Evolutionary conservation across 1,284 basidiomycete genomes (phyloP).

Genomic region (Ganoderma lingzhi): DNA sequence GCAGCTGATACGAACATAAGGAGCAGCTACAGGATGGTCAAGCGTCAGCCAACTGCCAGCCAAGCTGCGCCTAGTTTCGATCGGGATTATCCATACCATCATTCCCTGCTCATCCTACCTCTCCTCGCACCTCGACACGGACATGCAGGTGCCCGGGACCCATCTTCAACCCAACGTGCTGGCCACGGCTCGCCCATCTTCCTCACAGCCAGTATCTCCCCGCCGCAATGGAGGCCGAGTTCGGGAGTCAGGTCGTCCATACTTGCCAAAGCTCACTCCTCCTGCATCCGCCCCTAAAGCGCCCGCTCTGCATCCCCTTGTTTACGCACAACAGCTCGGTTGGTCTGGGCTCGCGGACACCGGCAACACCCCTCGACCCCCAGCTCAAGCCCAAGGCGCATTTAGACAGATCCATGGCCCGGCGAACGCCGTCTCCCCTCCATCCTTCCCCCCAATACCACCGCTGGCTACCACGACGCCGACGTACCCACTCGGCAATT

Average conservation of each 20-base stretch:
- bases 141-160: constrained; percentile 8
- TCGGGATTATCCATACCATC: not conserved
- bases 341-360: constrained; percentile 9
- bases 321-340: constrained; percentile 16
- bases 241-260: not conserved
- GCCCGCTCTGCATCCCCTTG: constrained; percentile 9
- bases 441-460: not conserved
- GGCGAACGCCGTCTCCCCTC: not conserved
- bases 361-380: not conserved
- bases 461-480: not conserved
- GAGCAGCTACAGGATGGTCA: not conserved
- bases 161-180: constrained; percentile 8
- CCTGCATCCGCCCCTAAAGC: not conserved
- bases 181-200: constrained; percentile 2
- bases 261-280: not conserved
- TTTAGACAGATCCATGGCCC: not conserved
- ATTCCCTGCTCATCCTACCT: not conserved
- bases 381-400: not conserved
- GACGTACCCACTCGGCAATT: not conserved
- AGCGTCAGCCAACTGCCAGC: not conserved
- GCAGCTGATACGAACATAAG: not conserved
- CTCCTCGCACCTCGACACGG: not conserved
- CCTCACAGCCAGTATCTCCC: constrained; percentile 3
- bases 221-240: not conserved
- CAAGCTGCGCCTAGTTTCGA: not conserved